Base-by-base conservation (phyloP, 495 filamentous ascomycete species). In the Penicillium coprophilum region DNA sequence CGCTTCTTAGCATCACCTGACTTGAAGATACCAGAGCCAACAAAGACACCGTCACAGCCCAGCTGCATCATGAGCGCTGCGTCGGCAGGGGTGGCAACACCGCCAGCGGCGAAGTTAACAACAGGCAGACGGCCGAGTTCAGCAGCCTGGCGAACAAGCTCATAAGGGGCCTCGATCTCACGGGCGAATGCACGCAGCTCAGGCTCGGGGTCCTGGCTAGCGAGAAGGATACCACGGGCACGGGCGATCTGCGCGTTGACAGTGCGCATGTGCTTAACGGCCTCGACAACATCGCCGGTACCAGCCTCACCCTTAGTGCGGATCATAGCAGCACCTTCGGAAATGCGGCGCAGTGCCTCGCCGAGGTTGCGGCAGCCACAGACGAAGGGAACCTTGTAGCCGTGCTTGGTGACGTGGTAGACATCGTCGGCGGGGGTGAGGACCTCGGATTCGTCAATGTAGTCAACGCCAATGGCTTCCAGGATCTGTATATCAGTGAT, bases 61-160 rank as follows among this genome's bases (percentile, higher is more conserved):
- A 98, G 76, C 76, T 97, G 92, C 94, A 98, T 98, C 94, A 98
- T 98, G 38, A 98, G 80, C 30, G 94, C 94, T 13, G 94, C 94
- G 78, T 98, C 94, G 3, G 94, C 94, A 1, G 94, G 94, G 11
- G 94, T 98, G 12, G 94, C 94, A 36, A 98, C 85, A 50, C 94
- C 94, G 17, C 94, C 94, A n/a, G 94, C 94, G 4, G 94, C 94
- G 63, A 98, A 98, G 82, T 98, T 98, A 45, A 98, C 94, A 1
- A 98, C 94, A 0, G 94, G 94, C 58, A 98, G 79, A 58, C 94
- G 83, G 50, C 89, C 89, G 59, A 96, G 80, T 80, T 89, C 82
- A 1, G 91, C 94, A 9, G 88, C 90, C 76, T 96, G 82, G 73
- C 88, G 88, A 9, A 98, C 81, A 50, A 98, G 76, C 32, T 84